Base-by-base conservation (phyloP, 2,329 filamentous ascomycete genomes). In the Xylogone sp. region DNA sequence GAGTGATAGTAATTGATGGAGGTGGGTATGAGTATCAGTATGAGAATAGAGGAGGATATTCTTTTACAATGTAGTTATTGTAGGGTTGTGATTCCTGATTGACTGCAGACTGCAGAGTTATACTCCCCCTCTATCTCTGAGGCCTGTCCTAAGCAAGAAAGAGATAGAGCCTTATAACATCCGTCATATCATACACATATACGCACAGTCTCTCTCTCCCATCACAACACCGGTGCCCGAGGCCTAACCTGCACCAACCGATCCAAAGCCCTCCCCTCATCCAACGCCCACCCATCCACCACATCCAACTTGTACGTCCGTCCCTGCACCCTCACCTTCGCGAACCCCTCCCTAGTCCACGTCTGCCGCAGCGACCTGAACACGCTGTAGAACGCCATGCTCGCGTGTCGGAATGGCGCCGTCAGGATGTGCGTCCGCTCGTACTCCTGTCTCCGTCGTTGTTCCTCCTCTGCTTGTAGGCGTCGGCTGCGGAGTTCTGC, bases 261-360 rank as follows among this genome's bases (percentile, higher is more conserved):
- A 66, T 86, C 82, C 49, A 86, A 63, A 3, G 79, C 79, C 50
- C 71, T 73, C 43, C 84, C 84, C 3, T 77, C 71, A 42, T 86
- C 82, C 46, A 84, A 71, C 20, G 78, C 78, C 70, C 79, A 83
- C 1, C 79, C 81, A 39, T 74, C 74, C 2, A 71, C 71, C 16
- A 83, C 71, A 58, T 85, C 82, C 20, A 86, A 64, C 69, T 83
- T 84, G 63, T 80, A 83, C 48, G n/a, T 48, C n/a, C 68, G 65
- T 18, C 71, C 75, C 10, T 76, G 68, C 13, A 82, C 68, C 48
- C 64, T 65, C 46, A 86, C 68, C 51, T 72, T 70, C 39, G 75
- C 71, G 54, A 82, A 84, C 0, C 82, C 82, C 51, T 80, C 78
- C 49, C 80, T 74, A 16, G 76, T 78, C 63, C 82, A 73, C 1